Evolutionary conservation across 2,329 filamentous ascomycete species (phyloP).

Genomic region (Pyrenophora graminea): DNA sequence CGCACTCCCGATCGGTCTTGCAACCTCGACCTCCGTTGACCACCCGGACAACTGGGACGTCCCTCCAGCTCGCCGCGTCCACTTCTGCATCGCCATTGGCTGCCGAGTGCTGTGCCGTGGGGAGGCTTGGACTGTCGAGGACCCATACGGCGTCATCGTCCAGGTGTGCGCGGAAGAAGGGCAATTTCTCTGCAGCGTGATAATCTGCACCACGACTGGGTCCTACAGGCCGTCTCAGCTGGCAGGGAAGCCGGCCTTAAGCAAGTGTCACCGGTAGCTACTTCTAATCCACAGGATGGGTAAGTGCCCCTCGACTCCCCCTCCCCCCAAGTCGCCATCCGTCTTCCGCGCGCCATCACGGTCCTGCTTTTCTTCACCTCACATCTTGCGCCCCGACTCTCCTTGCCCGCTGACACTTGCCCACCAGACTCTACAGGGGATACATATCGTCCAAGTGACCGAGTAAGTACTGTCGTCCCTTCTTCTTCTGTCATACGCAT

Average conservation of each 20-base stretch:
- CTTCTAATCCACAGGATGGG: slow-evolving; percentile 37
- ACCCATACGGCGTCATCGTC: slow-evolving; percentile 36
- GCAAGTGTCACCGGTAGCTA: slow-evolving; percentile 30
- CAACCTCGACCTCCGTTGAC: slow-evolving; percentile 26
- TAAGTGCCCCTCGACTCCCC: slow-evolving; percentile 31
- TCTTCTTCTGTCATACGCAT: slow-evolving; percentile 4
- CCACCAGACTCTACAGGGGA: slow-evolving; percentile 27
- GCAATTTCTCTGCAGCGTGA: slow-evolving; percentile 42
- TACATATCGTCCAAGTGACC: slow-evolving; percentile 31
- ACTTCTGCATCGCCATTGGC: slow-evolving; percentile 34
- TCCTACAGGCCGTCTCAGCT: slow-evolving; percentile 39
- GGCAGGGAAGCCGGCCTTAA: slow-evolving; percentile 31
- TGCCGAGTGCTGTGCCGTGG: slow-evolving; percentile 28
- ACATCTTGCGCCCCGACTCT: slow-evolving; percentile 12
- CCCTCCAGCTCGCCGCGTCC: slow-evolving; percentile 29
- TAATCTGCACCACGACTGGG: slow-evolving; percentile 32
- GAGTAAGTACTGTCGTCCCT: slow-evolving; percentile 24
- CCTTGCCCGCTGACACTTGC: slow-evolving; percentile 25
- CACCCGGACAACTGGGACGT: slow-evolving; percentile 29
- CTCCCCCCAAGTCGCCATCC: slow-evolving; percentile 16
- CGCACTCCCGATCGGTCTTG: slow-evolving; percentile 27
- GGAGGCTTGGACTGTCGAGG: slow-evolving; percentile 35
- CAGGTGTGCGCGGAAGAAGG: slow-evolving; percentile 30
- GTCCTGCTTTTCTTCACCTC: slow-evolving; percentile 24
- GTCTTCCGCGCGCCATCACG: slow-evolving; percentile 29